These are phyloP conservation scores for Phytophthora aleatoria DNA, from an alignment of 352 stramenopile species.

Conservation along the genomic window DNA sequence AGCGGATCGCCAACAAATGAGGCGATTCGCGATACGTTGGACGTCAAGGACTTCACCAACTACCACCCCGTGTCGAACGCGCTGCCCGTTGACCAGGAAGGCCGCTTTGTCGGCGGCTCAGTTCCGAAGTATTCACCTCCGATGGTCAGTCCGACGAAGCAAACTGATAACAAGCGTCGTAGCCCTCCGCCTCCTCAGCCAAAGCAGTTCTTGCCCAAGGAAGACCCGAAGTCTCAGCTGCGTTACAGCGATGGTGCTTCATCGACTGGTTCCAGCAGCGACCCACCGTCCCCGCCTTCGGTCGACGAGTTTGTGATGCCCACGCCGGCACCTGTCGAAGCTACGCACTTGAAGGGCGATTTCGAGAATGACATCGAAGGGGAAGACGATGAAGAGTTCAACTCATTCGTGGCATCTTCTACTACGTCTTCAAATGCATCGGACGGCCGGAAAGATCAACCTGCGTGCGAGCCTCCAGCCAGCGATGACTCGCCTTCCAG, in stretches of 20 bases:
- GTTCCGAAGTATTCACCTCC: constrained; percentile 18
- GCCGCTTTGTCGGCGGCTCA: constrained; percentile 51
- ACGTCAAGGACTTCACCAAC: constrained; percentile 79
- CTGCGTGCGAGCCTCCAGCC: constrained; percentile 23
- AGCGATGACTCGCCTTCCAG: constrained; percentile 17
- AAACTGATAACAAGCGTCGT: constrained; percentile 3
- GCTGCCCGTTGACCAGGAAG: constrained; percentile 68
- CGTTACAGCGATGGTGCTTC: constrained; percentile 29
- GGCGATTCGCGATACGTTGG: constrained; percentile 64
- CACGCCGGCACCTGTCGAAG: constrained; percentile 12
- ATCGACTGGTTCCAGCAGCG: constrained; percentile 33
- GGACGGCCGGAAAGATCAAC: constrained; percentile 22
- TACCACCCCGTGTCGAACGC: constrained; percentile 54
- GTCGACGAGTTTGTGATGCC: constrained; percentile 36
- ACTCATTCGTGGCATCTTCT: constrained; percentile 35
- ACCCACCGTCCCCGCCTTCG: constrained; percentile 34
- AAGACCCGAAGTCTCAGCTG: constrained; percentile 32
- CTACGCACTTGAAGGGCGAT: constrained; percentile 1
- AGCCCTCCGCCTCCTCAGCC: constrained; percentile 13
- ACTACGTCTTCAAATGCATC: constrained; percentile 13
- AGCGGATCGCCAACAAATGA: constrained; percentile 36
- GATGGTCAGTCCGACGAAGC: constrained; percentile 19
- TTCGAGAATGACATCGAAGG: constrained; percentile 33
- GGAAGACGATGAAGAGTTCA: constrained; percentile 34
- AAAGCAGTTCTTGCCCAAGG: constrained; percentile 18